Conservation (phyloP, 148 eudicot species). For the Linanthus parryae region DNA sequence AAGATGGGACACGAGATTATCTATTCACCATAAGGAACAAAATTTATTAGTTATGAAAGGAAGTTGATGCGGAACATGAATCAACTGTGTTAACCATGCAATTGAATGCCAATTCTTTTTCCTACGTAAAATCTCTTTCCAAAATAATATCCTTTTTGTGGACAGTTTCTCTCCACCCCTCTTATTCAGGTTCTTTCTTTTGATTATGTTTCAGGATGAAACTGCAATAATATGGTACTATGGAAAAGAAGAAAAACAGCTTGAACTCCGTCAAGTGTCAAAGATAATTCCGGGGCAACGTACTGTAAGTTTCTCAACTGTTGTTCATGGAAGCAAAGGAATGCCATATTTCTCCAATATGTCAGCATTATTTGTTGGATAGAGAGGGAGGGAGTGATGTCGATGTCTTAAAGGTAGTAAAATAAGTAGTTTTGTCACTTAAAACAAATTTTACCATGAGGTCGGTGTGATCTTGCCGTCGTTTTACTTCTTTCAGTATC, state of each 20-base stretch:
- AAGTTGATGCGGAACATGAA: not conserved
- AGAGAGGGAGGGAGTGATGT: not conserved
- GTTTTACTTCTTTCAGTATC: no score
- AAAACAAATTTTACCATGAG: no score
- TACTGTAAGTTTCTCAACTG: conserved; percentile 49
- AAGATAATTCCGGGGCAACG: conserved; percentile 87
- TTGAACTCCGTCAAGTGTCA: conserved; percentile 59
- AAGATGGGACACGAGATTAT: not conserved
- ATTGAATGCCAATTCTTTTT: not conserved
- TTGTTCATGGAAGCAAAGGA: conserved; percentile 1
- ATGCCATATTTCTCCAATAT: not conserved
- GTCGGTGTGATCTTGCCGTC: no score
- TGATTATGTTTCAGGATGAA: conserved; percentile 57
- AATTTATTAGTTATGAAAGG: no score
- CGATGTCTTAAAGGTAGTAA: no score
- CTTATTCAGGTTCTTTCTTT: conserved; percentile 3
- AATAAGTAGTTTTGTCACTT: no score
- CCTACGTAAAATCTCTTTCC: not conserved
- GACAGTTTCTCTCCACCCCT: conserved; percentile 1
- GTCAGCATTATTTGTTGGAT: not conserved
- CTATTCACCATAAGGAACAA: not conserved
- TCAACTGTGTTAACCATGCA: not conserved
- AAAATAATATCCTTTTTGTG: not conserved
- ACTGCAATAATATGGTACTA: conserved; percentile 64
- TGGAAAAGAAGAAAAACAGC: conserved; percentile 75